Percentiles rank a stretch among this genome's conserved stretches.
Evolutionary conservation across 441 rosid species (phyloP).

Genomic region (Pelargonium cotyledonis): DNA sequence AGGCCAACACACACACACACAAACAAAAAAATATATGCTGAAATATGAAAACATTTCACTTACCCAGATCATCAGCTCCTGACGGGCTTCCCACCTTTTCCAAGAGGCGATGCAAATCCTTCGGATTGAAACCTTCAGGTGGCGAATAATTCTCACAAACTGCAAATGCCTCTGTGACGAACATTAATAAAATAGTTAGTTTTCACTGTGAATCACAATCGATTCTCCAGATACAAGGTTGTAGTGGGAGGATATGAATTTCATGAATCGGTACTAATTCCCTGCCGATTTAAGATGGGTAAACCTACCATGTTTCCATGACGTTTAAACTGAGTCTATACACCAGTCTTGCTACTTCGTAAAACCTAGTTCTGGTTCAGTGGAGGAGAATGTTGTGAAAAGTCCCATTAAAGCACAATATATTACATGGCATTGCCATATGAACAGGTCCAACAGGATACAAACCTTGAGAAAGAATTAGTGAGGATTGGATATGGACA

Average conservation of each 20-base stretch:
- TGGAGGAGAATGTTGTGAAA: neutral
- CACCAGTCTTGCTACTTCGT: neutral
- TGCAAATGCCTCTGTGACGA: slow-evolving; percentile 81
- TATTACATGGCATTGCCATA: neutral
- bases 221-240: no score
- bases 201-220: no score
- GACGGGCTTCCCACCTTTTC: slow-evolving; percentile 93
- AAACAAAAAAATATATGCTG: neutral
- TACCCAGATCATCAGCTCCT: slow-evolving; percentile 83
- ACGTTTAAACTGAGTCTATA: neutral
- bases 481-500: neutral
- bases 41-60: slow-evolving; percentile 1
- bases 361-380: neutral
- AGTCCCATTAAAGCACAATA: neutral
- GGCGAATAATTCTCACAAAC: slow-evolving; percentile 93
- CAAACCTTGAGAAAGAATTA: neutral
- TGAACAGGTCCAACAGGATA: neutral
- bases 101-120: slow-evolving; percentile 69
- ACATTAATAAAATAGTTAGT: slow-evolving; percentile 5
- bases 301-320: neutral
- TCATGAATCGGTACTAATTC: neutral
- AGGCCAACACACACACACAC: no score
- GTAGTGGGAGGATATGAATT: neutral
- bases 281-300: neutral
- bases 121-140: slow-evolving; percentile 81